Conservation (phyloP, 2,329 filamentous ascomycete species). For the Lachnellula hyalina region DNA sequence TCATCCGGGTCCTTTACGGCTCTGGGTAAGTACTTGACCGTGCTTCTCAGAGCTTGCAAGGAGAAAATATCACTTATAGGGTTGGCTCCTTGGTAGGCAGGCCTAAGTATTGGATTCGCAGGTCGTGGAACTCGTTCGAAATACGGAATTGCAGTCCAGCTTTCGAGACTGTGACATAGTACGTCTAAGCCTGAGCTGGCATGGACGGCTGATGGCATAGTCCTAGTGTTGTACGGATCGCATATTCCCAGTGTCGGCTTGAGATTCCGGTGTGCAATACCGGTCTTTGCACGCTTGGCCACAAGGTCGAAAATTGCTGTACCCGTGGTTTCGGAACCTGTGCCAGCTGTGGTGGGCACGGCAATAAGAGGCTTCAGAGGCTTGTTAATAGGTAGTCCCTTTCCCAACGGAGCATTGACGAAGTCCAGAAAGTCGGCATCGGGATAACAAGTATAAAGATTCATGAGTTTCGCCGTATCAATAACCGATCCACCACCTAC, state of each 20-base stretch:
- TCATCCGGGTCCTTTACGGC: conserved; percentile 86
- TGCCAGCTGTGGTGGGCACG: conserved; percentile 80
- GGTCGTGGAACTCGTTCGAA: conserved; percentile 79
- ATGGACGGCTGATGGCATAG: conserved; percentile 93
- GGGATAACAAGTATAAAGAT: conserved; percentile 85
- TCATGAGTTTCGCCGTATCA: conserved; percentile 98
- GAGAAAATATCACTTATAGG: conserved; percentile 98
- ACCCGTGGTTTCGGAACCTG: conserved; percentile 89
- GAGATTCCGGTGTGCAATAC: conserved; percentile 88
- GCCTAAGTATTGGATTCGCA: conserved; percentile 80
- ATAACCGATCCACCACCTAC: conserved; percentile 94
- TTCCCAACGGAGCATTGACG: conserved; percentile 90
- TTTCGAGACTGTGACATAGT: conserved; percentile 90
- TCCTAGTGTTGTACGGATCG: conserved; percentile 82
- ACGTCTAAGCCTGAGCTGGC: conserved; percentile 90
- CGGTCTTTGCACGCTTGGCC: conserved; percentile 85
- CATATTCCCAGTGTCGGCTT: conserved; percentile 92
- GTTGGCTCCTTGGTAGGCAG: conserved; percentile 95
- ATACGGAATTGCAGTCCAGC: conserved; percentile 96
- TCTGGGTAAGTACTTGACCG: conserved; percentile 87
- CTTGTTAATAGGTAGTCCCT: conserved; percentile 68
- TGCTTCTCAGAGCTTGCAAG: conserved; percentile 73
- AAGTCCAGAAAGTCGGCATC: conserved; percentile 96
- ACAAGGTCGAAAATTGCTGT: conserved; percentile 98
- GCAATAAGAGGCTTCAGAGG: conserved; percentile 72